Percentiles rank a stretch among this genome's conserved stretches.
Evolutionary conservation across 345 rosid species (phyloP).

Genomic region (Acer campestre): DNA sequence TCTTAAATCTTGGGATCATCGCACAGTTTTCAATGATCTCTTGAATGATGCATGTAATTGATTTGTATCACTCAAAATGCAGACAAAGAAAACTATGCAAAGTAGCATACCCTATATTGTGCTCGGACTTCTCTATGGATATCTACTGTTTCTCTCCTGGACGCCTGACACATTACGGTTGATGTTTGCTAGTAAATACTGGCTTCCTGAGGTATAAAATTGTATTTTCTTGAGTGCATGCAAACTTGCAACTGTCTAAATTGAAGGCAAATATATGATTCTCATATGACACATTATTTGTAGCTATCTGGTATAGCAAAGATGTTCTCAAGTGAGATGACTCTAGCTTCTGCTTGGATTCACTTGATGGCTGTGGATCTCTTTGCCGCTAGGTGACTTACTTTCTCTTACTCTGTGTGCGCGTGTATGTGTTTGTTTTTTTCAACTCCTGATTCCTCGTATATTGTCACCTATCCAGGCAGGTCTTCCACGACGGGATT

Average conservation of each 20-base stretch:
- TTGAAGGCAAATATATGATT: neutral
- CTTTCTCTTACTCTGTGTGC: neutral
- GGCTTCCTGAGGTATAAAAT: constrained; percentile 79
- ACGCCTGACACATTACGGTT: constrained; percentile 66
- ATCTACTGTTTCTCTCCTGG: constrained; percentile 85
- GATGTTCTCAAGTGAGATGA: constrained; percentile 85
- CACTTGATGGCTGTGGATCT: constrained; percentile 85
- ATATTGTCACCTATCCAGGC: constrained; percentile 44
- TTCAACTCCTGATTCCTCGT: constrained; percentile 13
- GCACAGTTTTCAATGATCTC: neutral
- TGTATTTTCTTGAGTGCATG: neutral
- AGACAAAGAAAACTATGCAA: constrained; percentile 82
- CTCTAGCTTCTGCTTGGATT: constrained; percentile 96
- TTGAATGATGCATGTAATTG: neutral
- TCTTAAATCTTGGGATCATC: constrained; percentile 1
- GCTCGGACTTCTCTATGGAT: constrained; percentile 73
- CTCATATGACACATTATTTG: neutral
- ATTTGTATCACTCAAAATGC: constrained; percentile 22
- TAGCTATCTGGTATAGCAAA: constrained; percentile 83
- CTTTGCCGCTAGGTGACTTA: constrained; percentile 79
- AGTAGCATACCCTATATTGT: constrained; percentile 62
- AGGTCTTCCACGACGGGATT: constrained; percentile 80
- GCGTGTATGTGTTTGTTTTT: neutral
- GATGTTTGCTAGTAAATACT: constrained; percentile 78
- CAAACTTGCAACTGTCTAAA: neutral